Base-by-base conservation (phyloP, 2,329 filamentous ascomycete species). In the Juglanconis oblonga region DNA sequence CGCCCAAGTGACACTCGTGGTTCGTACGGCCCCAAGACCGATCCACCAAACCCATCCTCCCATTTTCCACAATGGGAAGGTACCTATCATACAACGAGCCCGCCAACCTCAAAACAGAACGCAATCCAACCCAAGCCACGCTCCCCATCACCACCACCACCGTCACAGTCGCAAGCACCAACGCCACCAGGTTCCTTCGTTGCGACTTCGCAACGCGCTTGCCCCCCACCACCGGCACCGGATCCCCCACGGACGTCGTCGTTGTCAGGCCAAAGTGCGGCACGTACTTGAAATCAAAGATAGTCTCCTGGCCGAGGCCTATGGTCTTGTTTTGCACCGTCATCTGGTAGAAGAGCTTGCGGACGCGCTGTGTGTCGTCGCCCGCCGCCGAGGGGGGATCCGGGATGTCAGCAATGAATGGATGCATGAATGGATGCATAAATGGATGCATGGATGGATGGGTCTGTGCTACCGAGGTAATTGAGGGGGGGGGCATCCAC, bases 271-370 rank as follows among this genome's bases (percentile, higher is more conserved):
- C 72, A 17, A 76, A 67, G 32, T 70, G 69, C 0, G 88, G 88
- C 9, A 89, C 76, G 68, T 89, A 89, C 69, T 91, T 88, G 73
- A 92, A 89, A 24, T 88, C 84, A 68, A 92, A 92, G 8, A 75
- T 77, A 1, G 82, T 84, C 67, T 87, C 81, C 51, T 81, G 77
- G 0, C 87, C 85, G 7, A 93, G 76, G 58, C 79, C 83, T 57
- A 70, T 62, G n/a, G 70, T 68, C 56, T 86, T 85, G 58, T 84
- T 82, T 59, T 87, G 79, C n/a, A 87, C 81, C 14, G 89, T 80
- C 3, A 89, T 71, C 17, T 78, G 75, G 70, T 84, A 89, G 64
- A 70, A 55, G 10, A 63, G 24, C 52, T 58, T 61, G 13, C 58
- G 55, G 4, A 52, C 61, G 38, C 72, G 57, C 72, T 74, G 35